phyloP scores from a whole-genome alignment of 2,329 filamentous ascomycete species.

The Colletotrichum godetiae region DNA sequence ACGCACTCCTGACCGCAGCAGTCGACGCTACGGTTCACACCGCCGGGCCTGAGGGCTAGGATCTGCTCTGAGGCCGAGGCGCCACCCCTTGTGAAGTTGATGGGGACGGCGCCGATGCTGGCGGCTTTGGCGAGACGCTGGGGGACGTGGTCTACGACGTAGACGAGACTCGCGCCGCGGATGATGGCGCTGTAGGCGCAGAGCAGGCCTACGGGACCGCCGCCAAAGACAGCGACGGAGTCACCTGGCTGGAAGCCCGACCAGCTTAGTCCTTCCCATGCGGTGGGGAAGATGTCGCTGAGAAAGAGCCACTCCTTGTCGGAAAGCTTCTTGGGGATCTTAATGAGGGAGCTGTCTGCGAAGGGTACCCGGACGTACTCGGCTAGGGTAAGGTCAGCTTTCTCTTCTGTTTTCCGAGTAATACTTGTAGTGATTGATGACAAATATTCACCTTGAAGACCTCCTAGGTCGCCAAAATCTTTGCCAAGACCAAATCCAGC shows the following conservation, averaged over 20 bases:
- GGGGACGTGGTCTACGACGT: conserved; percentile 39
- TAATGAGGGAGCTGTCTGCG: conserved; percentile 74
- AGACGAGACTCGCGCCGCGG: conserved; percentile 40
- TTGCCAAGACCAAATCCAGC: not conserved
- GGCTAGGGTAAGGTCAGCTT: conserved; percentile 21
- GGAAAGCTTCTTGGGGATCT: conserved; percentile 70
- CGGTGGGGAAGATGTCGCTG: conserved; percentile 58
- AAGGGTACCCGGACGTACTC: conserved; percentile 73
- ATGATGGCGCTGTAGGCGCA: conserved; percentile 41
- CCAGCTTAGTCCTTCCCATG: conserved; percentile 67
- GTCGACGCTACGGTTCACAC: conserved; percentile 39
- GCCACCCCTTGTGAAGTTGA: conserved; percentile 38
- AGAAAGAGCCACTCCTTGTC: conserved; percentile 69
- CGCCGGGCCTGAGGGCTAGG: conserved; percentile 31
- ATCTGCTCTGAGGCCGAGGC: conserved; percentile 37
- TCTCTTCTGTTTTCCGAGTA: too few species aligned
- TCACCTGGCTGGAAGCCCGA: conserved; percentile 71
- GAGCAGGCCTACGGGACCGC: conserved; percentile 73
- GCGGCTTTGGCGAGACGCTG: conserved; percentile 38
- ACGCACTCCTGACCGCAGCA: conserved; percentile 38
- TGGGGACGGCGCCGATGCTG: conserved; percentile 39
- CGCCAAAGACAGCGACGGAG: conserved; percentile 71
- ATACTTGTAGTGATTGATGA: too few species aligned
- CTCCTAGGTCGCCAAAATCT: conserved; percentile 9
- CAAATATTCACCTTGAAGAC: conserved; percentile 19